A percentile compares a stretch with the other conserved stretches of the same genome.
Evolutionary conservation across 1,284 basidiomycete species (phyloP).

Genomic region (Fistulinella staudtii): DNA sequence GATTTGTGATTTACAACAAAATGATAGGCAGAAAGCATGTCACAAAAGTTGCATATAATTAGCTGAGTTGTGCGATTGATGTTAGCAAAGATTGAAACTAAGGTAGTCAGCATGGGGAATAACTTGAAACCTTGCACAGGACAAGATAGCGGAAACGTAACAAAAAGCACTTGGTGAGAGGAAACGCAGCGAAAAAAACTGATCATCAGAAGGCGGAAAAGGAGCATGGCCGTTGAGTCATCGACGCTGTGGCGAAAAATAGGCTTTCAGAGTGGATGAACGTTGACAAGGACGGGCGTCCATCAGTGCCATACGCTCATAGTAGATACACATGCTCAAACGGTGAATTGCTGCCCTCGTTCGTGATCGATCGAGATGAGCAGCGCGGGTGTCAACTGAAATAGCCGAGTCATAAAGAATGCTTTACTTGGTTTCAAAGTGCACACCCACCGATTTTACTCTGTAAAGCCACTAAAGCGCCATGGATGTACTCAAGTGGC

Average conservation of each 20-base stretch:
- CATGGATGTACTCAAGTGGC: conserved; percentile 45
- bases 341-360: conserved; percentile 63
- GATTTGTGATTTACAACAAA: too few species aligned
- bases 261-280: conserved; percentile 28
- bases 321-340: conserved; percentile 57
- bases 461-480: conserved; percentile 49
- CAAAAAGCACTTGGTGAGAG: too few species aligned
- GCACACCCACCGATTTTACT: conserved; percentile 56
- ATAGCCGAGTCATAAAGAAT: conserved; percentile 4
- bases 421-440: background rate
- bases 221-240: conserved; percentile 3
- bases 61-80: too few species aligned
- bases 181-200: too few species aligned
- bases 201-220: too few species aligned
- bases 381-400: conserved; percentile 65
- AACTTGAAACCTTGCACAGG: too few species aligned
- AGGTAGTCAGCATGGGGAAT: too few species aligned
- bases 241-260: conserved; percentile 28
- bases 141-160: too few species aligned
- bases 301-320: conserved; percentile 46
- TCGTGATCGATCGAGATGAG: conserved; percentile 67
- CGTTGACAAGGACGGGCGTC: conserved; percentile 17
- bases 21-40: too few species aligned
- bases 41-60: too few species aligned
- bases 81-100: too few species aligned